Evolutionary conservation across 768 basidiomycete species (phyloP).

Genomic region (Mycena rosella): DNA sequence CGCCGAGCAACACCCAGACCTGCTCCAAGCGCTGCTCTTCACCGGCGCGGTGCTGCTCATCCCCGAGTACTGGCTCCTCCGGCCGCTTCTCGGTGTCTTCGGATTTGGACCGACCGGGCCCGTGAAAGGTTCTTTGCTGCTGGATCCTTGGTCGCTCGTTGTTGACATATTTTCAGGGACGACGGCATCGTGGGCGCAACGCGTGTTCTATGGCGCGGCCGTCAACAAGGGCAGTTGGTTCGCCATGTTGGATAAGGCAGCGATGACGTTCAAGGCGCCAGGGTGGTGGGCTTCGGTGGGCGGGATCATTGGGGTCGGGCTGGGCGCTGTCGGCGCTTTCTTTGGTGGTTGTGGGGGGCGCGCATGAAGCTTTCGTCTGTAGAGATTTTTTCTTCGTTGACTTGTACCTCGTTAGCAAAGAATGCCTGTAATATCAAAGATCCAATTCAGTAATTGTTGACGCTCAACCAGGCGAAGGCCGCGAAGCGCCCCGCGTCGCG

Average conservation of each 20-base stretch:
- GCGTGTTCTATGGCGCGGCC: constrained; percentile 48
- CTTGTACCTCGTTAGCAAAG: too few relatives aligned
- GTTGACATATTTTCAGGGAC: constrained; percentile 43
- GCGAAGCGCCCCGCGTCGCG: too few relatives aligned
- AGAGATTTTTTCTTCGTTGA: too few relatives aligned
- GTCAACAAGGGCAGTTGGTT: constrained; percentile 52
- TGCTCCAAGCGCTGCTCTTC: constrained; percentile 43
- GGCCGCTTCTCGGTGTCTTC: constrained; percentile 47
- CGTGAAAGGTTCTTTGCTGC: constrained; percentile 44
- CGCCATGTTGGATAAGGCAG: constrained; percentile 22
- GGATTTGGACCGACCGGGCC: constrained; percentile 53
- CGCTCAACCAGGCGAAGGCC: too few relatives aligned
- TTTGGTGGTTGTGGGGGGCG: not conserved
- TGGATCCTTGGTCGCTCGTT: not conserved
- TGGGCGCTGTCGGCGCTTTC: not conserved
- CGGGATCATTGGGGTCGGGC: constrained; percentile 3
- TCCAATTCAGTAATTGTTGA: too few relatives aligned
- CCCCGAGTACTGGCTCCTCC: constrained; percentile 47
- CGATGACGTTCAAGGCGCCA: constrained; percentile 12
- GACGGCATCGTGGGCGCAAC: constrained; percentile 51
- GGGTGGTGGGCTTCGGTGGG: constrained; percentile 15
- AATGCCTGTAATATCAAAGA: too few relatives aligned
- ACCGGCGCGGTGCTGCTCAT: constrained; percentile 42
- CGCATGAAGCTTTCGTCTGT: too few relatives aligned
- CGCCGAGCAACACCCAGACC: constrained; percentile 50